These are phyloP conservation scores for Aschersonia sp. DNA, from an alignment of 2,329 filamentous ascomycete species.

Conservation along the genomic window DNA sequence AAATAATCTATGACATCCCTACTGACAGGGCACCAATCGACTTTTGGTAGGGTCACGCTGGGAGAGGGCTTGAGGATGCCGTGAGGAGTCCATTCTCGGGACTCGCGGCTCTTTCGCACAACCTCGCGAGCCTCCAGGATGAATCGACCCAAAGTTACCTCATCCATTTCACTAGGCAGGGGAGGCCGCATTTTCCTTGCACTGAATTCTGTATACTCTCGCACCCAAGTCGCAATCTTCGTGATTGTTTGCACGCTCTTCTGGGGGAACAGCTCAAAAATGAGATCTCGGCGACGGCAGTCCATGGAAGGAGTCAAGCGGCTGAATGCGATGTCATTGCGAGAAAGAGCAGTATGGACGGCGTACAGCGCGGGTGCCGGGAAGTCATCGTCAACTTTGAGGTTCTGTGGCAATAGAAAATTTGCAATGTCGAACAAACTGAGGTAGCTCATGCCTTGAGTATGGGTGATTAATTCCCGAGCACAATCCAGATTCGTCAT, in stretches of 20 bases:
- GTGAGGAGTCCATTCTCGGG: constrained; percentile 31
- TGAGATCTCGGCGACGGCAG: constrained; percentile 31
- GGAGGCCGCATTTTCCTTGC: constrained; percentile 7
- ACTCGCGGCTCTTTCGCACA: constrained; percentile 36
- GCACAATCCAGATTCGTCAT: constrained; percentile 33
- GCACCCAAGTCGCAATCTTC: constrained; percentile 17
- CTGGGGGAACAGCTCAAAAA: constrained; percentile 42
- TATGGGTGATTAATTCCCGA: constrained; percentile 22
- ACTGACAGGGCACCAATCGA: constrained; percentile 15
- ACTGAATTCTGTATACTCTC: constrained; percentile 14
- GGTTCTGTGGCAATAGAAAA: constrained; percentile 21
- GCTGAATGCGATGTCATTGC: constrained; percentile 46
- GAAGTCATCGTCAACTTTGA: constrained; percentile 22
- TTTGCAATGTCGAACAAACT: constrained; percentile 36
- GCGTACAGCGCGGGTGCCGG: constrained; percentile 46
- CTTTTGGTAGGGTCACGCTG: constrained; percentile 9
- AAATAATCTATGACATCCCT: constrained; percentile 51
- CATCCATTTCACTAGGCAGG: constrained; percentile 7
- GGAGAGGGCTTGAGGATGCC: constrained; percentile 25
- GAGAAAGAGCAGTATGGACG: constrained; percentile 49
- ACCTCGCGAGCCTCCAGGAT: constrained; percentile 30
- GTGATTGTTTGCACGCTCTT: constrained; percentile 14
- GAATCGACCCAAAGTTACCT: constrained; percentile 26
- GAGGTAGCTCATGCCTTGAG: constrained; percentile 25
- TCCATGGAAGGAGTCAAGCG: constrained; percentile 32